Evolutionary conservation across 192 early-diverging fungal genomes (phyloP), one percentile per base, ranked within the genome.

Genomic region (Funneliformis geosporum): DNA sequence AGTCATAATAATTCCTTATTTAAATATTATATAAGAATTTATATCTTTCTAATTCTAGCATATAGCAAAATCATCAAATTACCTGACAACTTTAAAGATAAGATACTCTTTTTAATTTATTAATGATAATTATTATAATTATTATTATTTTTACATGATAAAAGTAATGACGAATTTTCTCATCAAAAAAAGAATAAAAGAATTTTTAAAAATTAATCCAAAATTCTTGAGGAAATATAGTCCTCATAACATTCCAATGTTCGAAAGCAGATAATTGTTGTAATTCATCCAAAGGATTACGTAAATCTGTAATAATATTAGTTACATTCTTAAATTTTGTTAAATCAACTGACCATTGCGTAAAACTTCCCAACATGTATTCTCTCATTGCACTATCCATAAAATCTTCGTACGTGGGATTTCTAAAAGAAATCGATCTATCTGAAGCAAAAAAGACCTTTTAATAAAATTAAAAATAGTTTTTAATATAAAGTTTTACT

Each of bases 241-340:
- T 80, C 55, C 92, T 85, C 92, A 96, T 94, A 67, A 90, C 84
- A 16, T 89, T 79, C 94, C 94, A 96, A 83, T 96, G 94, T 69
- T 85, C 83, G 67, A 83, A 68, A 6, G 93, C 92, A 1, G 88
- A 85, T 2, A 70, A 66, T 1, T 85, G 79, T 85, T 93, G 92
- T 84, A 90, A 86, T 43, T 76, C 72, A 61, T 86, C 80, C 78
- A 94, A 83, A 55, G 90, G 89, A 75, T 93, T 94, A 70, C 89
- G 81, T 43, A 81, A 46, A 78, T 94, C 93, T 11, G 90, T 90
- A 46, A 95, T 90, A 23, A 92, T 81, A 40, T 81, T 85, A 23
- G 79, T 82, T 28, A 74, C 44, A 14, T 84, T 76, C 18, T 70
- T 68, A 27, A 80, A 83, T 55, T 80, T 82, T 0, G 71, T 81